Evolutionary conservation across 228 moss, liverwort and hornwort genomes (phyloP).

Genomic region (Sphagnum fallax): DNA sequence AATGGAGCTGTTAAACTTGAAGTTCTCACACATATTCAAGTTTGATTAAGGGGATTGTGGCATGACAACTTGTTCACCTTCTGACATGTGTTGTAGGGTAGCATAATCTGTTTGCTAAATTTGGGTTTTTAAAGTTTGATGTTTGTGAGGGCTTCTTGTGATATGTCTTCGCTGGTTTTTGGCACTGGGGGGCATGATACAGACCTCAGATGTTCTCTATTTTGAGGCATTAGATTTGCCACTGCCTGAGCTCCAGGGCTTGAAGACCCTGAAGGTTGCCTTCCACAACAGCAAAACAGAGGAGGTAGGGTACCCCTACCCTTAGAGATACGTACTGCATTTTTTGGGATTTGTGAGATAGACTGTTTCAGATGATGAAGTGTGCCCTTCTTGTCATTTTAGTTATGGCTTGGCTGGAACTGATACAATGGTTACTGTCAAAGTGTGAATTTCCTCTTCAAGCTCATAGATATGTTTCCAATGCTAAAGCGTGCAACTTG

Average conservation of each 20-base stretch:
- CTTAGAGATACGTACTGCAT: conserved; percentile 2
- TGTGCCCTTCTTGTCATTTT: too few relatives aligned
- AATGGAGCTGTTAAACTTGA: too few relatives aligned
- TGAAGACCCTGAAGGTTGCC: conserved; percentile 68
- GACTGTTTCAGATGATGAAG: too few relatives aligned
- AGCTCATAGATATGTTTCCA: not conserved
- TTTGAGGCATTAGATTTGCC: conserved; percentile 72
- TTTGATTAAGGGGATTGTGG: not conserved
- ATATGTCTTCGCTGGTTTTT: not conserved
- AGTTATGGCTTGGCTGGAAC: not conserved
- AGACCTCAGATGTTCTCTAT: conserved; percentile 92
- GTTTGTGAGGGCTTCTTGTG: not conserved
- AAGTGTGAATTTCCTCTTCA: not conserved
- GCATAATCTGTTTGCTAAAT: not conserved
- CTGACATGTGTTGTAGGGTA: conserved; percentile 1
- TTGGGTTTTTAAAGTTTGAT: not conserved
- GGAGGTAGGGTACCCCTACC: conserved; percentile 45
- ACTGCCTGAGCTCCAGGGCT: conserved; percentile 88
- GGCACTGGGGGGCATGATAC: conserved; percentile 4
- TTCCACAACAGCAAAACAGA: conserved; percentile 75
- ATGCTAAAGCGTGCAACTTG: too few relatives aligned
- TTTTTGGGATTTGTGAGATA: not conserved
- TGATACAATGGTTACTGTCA: not conserved
- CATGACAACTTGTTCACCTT: not conserved
- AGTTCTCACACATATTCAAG: not conserved